Base-by-base conservation (phyloP, 2,329 filamentous ascomycete genomes). In the Phoma sp. region DNA sequence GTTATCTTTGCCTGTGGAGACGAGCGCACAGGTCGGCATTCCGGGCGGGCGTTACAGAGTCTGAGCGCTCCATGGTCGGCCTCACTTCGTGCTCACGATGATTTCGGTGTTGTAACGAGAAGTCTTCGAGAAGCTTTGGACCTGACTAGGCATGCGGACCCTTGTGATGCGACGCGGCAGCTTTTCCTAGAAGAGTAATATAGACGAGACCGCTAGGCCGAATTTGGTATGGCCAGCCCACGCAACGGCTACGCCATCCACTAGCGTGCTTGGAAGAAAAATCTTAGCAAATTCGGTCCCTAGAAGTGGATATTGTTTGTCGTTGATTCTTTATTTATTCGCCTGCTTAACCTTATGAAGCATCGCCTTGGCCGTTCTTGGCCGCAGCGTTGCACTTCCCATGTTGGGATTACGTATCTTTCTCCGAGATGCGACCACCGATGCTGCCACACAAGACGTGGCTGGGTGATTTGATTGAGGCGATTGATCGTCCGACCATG, bases 71-170 rank as follows among this genome's bases (percentile, higher is more conserved):
- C 51, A 42, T 30, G 32, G 46, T 37, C 36, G 52, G 52, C 52
- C 47, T 56, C 52, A 50, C 46, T 42, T 20, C 25, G 21, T 33
- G 52, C 36, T 50, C 47, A 42, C 30, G 46, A 50, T 45, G 47
- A 46, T 56, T 56, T 50, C 52, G 29, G 37, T 54, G 45, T 38
- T 49, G 51, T 54, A 54, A 54, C 45, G 34, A 45, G 45, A 49
- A 40, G 29, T 29, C 28, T 54, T 46, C 45, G 39, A 40, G 51
- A 49, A 49, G 51, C 51, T 23, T 38, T 40, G 28, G 33, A 11
- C 39, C 45, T 30, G 33, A 49, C 51, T 54, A 54, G 39, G 9
- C 51, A 54, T 54, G 45, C 51, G 49, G 29, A 36, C 51, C 51
- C 51, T 15, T 45, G 45, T 48, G 33, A 39, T 45, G 45, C 34